Base-by-base conservation (phyloP, 108 stramenopile genomes). In the Discostella pseudostelligera region DNA sequence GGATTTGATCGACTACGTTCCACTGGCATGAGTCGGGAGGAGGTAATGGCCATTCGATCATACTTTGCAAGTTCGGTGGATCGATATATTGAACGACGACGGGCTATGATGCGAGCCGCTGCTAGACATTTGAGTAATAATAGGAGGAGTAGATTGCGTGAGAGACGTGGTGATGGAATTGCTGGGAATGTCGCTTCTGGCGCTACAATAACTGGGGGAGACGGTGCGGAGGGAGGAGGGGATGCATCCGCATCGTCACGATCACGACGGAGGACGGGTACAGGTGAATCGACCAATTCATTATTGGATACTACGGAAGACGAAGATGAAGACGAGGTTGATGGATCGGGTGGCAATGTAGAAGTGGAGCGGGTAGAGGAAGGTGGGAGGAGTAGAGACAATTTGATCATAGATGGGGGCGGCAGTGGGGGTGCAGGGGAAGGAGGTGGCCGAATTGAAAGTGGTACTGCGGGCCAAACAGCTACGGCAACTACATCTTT, bases 1-100 rank as follows among this genome's bases (percentile, higher is more conserved):
- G 92, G 92, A 46, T 93, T 93, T 82, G 92, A 93, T 84, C 85
- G 85, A 62, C 67, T 93, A 59, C 71, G 92, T 45, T 45, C 58
- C 66, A 67, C 78, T 7, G 86, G 87, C 19, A 62, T 89, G 56
- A 43, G 72, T 9, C 73, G 93, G 14, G 49, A 56, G 6, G 88
- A 94, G 67, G 82, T 94, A 20, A 72, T 69, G 36, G 87, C 83
- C 16, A 80, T 94, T 28, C 84, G 93, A 46, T 44, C 78, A 20
- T 94, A 94, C 76, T 94, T 94, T 56, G 64, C 83, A 24, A 76
- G 85, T 35, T 74, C 82, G 11, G 83, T 93, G 36, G 92, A 93
- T 78, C 76, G 84, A 17, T 81, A 81, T 49, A 61, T 86, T 19
- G 62, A 71, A 53, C 67, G 79, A n/a, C 76, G 65, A 29, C 35